Evolutionary conservation across 2,329 filamentous ascomycete species (phyloP).

Genomic region (Endoconidiophora laricicola): DNA sequence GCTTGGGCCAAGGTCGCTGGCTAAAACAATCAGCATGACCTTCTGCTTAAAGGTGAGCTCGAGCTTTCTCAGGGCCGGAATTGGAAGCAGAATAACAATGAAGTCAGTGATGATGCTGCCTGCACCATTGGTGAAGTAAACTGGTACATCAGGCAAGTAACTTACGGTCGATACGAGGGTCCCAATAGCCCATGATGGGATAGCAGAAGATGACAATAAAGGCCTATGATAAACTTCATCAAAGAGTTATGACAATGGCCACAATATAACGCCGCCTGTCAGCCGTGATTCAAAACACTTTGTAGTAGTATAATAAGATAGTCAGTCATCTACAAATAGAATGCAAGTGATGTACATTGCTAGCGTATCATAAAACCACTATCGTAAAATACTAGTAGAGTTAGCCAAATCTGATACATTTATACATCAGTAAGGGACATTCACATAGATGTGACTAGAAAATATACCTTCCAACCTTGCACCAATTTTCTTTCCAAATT

Average conservation of each 20-base stretch:
- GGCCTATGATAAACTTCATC: conserved; percentile 18
- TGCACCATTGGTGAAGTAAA: conserved; percentile 21
- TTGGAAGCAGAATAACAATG: conserved; percentile 23
- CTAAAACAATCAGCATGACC: conserved; percentile 15
- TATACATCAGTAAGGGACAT: background rate
- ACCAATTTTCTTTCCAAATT: conserved; percentile 3
- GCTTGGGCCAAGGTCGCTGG: background rate
- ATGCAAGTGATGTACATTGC: conserved; percentile 20
- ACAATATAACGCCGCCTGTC: conserved; percentile 17
- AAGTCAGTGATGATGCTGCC: conserved; percentile 24
- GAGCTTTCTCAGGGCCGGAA: conserved; percentile 22
- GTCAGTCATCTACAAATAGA: conserved; percentile 19
- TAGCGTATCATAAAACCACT: conserved; percentile 16
- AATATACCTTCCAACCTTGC: conserved; percentile 15
- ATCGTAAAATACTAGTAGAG: background rate
- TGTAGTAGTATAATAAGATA: conserved; percentile 20
- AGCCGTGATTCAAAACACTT: conserved; percentile 17
- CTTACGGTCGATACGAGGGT: conserved; percentile 15
- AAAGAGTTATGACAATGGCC: conserved; percentile 16
- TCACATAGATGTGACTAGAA: too few relatives aligned
- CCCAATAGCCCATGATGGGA: conserved; percentile 15
- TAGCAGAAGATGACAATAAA: conserved; percentile 7
- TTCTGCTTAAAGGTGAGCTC: conserved; percentile 20
- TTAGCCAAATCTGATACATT: background rate
- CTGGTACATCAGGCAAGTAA: conserved; percentile 18